These are phyloP conservation scores for Iberis amara DNA, from an alignment of 441 rosid species.

Conservation along the genomic window DNA sequence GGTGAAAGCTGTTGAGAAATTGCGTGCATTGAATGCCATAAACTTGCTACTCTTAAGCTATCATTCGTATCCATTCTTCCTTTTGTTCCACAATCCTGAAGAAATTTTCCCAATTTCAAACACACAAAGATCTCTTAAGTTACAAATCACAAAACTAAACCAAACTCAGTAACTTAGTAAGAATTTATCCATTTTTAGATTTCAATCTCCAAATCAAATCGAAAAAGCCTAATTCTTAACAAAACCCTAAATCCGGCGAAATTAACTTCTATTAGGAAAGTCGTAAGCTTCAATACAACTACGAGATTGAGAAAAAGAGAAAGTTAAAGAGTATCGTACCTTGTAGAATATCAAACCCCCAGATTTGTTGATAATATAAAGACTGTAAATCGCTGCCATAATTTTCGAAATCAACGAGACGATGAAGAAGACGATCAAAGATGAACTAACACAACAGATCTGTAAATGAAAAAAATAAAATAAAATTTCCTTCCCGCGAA, in stretches of 20 bases:
- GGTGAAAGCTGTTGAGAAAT: constrained; percentile 95
- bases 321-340: constrained; percentile 34
- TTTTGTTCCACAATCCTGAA: constrained; percentile 79
- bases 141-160: background rate
- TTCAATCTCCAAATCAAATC: constrained; percentile 7
- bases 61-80: constrained; percentile 94
- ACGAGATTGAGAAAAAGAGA: constrained; percentile 5
- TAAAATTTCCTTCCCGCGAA: background rate
- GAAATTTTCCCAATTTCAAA: constrained; percentile 5
- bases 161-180: constrained; percentile 1
- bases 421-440: constrained; percentile 13
- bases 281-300: background rate
- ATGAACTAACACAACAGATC: too few species aligned
- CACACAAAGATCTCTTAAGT: background rate
- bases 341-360: constrained; percentile 85
- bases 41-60: constrained; percentile 87
- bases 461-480: background rate
- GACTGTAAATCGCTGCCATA: constrained; percentile 84
- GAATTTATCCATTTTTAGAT: background rate
- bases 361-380: constrained; percentile 83
- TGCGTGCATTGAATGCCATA: constrained; percentile 97
- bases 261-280: background rate
- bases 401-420: constrained; percentile 15
- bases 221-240: background rate
- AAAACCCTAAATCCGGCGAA: background rate